A percentile compares a stretch with the other conserved stretches of the same genome.
phyloP scores from a whole-genome alignment of 306 rosid species.

The Lotus japonicus region DNA sequence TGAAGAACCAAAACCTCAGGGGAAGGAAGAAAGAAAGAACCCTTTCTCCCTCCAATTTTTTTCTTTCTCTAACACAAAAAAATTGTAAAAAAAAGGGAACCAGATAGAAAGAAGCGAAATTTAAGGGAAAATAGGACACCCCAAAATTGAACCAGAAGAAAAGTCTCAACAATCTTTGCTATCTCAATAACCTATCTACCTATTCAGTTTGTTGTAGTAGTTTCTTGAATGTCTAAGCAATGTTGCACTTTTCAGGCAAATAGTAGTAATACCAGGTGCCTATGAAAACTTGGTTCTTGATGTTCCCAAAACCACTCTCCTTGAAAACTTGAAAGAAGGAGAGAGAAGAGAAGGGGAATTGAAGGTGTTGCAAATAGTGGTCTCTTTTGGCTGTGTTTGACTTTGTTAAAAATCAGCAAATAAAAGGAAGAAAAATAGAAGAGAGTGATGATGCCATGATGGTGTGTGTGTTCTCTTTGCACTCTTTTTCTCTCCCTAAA shows the following conservation, averaged over 20 bases:
- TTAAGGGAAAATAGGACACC: neutral
- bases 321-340: neutral
- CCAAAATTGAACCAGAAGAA: neutral
- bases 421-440: neutral
- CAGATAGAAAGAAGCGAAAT: neutral
- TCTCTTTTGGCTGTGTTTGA: slow-evolving; percentile 32
- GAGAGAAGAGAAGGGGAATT: neutral
- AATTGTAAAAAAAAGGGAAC: neutral
- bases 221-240: neutral
- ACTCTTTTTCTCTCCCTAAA: neutral
- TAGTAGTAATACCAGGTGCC: slow-evolving; percentile 18
- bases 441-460: neutral
- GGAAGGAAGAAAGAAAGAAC: neutral
- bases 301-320: neutral
- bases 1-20: slow-evolving; percentile 4
- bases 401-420: no score
- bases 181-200: slow-evolving; percentile 21
- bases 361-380: neutral
- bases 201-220: neutral
- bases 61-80: neutral
- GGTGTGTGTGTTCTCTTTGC: neutral
- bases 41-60: slow-evolving; percentile 11
- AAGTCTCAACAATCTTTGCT: neutral
- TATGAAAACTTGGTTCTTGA: slow-evolving; percentile 2
- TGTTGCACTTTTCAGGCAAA: slow-evolving; percentile 8